Evolutionary conservation across 768 basidiomycete genomes (phyloP).

Genomic region (Xerocomellus chrysenteron): DNA sequence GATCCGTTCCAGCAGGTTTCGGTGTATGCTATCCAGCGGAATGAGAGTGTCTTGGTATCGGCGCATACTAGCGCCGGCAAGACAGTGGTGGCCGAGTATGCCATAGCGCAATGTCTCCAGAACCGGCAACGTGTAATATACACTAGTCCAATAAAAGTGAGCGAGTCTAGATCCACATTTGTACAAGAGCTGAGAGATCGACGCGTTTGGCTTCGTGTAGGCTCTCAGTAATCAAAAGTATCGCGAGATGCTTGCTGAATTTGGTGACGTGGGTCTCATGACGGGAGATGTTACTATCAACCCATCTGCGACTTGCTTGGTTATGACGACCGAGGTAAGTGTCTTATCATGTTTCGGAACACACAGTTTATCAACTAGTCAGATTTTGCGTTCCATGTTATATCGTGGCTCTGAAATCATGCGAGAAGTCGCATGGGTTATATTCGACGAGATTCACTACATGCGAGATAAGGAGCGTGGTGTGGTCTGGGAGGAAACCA

Average conservation of each 20-base stretch:
- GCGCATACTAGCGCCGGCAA: slow-evolving; percentile 99
- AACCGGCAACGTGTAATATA: slow-evolving; percentile 97
- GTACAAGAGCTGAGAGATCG: slow-evolving; percentile 10
- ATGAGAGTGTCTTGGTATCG: slow-evolving; percentile 96
- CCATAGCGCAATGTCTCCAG: slow-evolving; percentile 93
- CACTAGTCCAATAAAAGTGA: slow-evolving; percentile 98
- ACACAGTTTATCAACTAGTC: background rate
- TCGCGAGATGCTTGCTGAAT: slow-evolving; percentile 94
- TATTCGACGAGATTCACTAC: slow-evolving; percentile 99
- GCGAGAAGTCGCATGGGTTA: slow-evolving; percentile 99
- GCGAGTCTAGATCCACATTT: slow-evolving; percentile 29
- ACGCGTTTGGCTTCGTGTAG: slow-evolving; percentile 43
- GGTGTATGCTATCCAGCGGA: slow-evolving; percentile 91
- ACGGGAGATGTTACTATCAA: slow-evolving; percentile 99
- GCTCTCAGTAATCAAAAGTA: slow-evolving; percentile 99
- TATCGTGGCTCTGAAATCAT: slow-evolving; percentile 99
- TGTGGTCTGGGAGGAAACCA: slow-evolving; percentile 99
- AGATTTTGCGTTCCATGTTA: slow-evolving; percentile 98
- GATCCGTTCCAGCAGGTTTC: slow-evolving; percentile 98
- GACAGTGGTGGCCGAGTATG: slow-evolving; percentile 99
- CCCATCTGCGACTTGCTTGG: slow-evolving; percentile 92
- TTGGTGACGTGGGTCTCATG: slow-evolving; percentile 98
- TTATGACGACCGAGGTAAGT: slow-evolving; percentile 98
- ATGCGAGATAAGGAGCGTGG: slow-evolving; percentile 99
- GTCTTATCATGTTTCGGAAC: background rate